phyloP scores from a whole-genome alignment of 805 yeast species.

The Wickerhamiella kazuoi region DNA sequence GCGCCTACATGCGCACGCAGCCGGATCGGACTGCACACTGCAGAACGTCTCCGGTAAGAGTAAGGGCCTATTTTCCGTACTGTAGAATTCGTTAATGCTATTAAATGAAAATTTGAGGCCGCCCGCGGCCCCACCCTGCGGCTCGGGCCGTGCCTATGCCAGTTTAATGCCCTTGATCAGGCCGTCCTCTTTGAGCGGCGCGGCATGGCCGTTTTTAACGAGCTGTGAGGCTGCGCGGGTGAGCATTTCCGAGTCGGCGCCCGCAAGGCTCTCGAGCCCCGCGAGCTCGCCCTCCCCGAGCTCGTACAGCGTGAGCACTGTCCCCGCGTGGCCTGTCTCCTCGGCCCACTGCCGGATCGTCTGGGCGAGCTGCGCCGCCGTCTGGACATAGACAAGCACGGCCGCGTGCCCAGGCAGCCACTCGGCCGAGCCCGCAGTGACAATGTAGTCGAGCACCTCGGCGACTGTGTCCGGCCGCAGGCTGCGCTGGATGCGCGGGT shows the following conservation, averaged over 20 bases:
- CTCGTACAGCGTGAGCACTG: slow-evolving; percentile 70
- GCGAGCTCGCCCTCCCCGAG: slow-evolving; percentile 48
- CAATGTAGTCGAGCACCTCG: slow-evolving; percentile 41
- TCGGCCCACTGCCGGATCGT: slow-evolving; percentile 54
- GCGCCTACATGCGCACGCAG: no score
- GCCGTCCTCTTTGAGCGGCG: slow-evolving; percentile 46
- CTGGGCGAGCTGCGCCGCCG: slow-evolving; percentile 51
- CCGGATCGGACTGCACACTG: no score
- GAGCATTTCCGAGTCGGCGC: slow-evolving; percentile 41
- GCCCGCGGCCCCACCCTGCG: no score
- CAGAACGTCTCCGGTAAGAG: no score
- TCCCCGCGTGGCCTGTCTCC: slow-evolving; percentile 56
- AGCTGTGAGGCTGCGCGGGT: slow-evolving; percentile 37
- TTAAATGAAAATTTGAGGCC: no score
- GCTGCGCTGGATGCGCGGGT: slow-evolving; percentile 21
- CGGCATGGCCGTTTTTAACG: slow-evolving; percentile 55
- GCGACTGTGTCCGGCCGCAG: slow-evolving; percentile 37
- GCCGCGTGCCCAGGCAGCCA: slow-evolving; percentile 26
- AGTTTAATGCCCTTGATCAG: slow-evolving; percentile 59
- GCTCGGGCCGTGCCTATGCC: slow-evolving; percentile 5
- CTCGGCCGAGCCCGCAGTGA: slow-evolving; percentile 38
- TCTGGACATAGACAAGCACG: slow-evolving; percentile 45
- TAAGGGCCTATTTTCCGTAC: no score
- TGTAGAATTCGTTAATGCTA: no score
- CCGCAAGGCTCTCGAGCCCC: slow-evolving; percentile 47